Base-by-base conservation (phyloP, 768 basidiomycete genomes). In the Pisolithus tinctorius region DNA sequence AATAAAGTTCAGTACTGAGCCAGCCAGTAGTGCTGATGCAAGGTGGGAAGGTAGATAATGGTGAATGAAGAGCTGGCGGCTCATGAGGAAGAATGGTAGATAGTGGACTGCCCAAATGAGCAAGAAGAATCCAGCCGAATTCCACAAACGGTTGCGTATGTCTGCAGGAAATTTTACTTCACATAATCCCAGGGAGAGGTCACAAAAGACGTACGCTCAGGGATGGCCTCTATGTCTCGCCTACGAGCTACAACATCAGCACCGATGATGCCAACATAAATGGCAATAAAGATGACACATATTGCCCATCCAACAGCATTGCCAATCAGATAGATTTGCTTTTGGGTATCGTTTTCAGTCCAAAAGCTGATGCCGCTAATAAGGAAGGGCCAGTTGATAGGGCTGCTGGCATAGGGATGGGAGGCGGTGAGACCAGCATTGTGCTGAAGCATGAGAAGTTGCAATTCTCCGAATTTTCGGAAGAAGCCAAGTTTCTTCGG, bases 301-400 rank as follows among this genome's bases (percentile, higher is more conserved):
- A 86, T 78, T 92, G 94, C 97, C 93, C 94, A 98, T 11, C 91
- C 89, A 57, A 92, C 67, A 45, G 96, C 67, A 68, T 99, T 99
- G 25, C 96, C 96, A 60, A 94, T 89, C 53, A 98, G 76, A 70
- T 99, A 99, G 48, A 99, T 93, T 68, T 99, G 96, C 67, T 88
- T 85, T 64, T 90, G 84, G 10, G 76, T 74, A 6, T 86, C 85
- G 50, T 77, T 84, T 60, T 89, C 77, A 4, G 96, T 99, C 96
- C 96, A 99, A 78, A 98, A 98, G 64, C 92, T 94, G 72, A 99
- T 98, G 45, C 96, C 96, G 55, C 77, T 91, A 27, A 97, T 70
- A 37, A 93, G 79, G 83, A 98, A 98, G 6, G 96, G 96, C 96
- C 96, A 99, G 65, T 95, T 93, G 70, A 97, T 85, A 5, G 96